Evolutionary conservation across 1,139 yeast species (phyloP), one percentile per base, ranked within the genome.

Genomic region (Pichia sp.): DNA sequence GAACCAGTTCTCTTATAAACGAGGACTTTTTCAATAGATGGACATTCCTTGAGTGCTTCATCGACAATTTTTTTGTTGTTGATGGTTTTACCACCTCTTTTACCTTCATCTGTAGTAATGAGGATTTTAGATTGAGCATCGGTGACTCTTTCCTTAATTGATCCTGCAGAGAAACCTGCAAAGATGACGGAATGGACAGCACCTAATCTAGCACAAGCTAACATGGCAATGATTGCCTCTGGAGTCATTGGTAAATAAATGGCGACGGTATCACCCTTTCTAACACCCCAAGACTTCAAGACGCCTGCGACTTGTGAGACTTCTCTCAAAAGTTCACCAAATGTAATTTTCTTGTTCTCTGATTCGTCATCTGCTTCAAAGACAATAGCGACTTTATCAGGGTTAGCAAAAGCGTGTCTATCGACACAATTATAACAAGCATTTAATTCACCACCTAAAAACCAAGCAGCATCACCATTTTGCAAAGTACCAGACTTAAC

Each of bases 181-280:
- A 91, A 91, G 49, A 91, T 81, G 35, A 91, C 97, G 11, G 97
- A 84, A 66, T 91, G 98, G 50, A 87, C 70, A 34, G 98, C 98
- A 62, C 98, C 98, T 47, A 91, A 66, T 66, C 98, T 81, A 33
- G 85, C 88, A 53, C 87, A 84, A 36, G 98, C 96, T 56, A 91
- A 72, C 84, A 91, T 80, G 46, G 98, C 88, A 49, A 91, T 72
- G 41, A 91, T 75, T 35, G 97, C 96, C 63, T 87, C 95, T 38
- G 96, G 86, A 45, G 86, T 87, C 97, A 91, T 91, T 57, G 98
- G 98, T 66, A 91, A 67, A 65, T 91, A 91, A 49, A 91, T 81
- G 44, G 96, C 97, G 42, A 91, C 97, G 29, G 94, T 85, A 59
- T 91, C 98, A 59, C 98, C 97, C 62, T 85, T 85, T 50, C 68